A percentile compares a stretch with the other conserved stretches of the same genome.
Evolutionary conservation across 768 basidiomycete genomes (phyloP).

Genomic region (Pisolithus sp.): DNA sequence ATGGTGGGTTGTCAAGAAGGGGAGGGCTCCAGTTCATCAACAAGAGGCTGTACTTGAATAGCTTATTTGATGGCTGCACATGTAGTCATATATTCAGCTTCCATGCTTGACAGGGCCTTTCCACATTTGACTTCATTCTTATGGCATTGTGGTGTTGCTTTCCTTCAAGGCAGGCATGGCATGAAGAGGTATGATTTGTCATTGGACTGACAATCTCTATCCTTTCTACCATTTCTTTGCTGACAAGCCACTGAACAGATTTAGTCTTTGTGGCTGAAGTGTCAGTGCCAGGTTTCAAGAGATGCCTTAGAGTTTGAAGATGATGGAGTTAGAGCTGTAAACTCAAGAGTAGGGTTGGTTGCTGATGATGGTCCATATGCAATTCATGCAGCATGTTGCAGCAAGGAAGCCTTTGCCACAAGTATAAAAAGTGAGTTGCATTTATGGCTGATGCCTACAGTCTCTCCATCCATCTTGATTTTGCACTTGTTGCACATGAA

Average conservation of each 20-base stretch:
- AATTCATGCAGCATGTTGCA: not conserved
- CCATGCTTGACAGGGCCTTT: too few relatives aligned
- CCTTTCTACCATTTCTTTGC: conserved; percentile 3
- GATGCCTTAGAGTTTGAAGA: not conserved
- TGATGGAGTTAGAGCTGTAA: not conserved
- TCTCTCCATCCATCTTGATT: not conserved
- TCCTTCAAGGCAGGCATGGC: conserved; percentile 16
- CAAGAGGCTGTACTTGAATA: too few relatives aligned
- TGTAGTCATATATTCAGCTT: too few relatives aligned
- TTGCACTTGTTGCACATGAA: not conserved
- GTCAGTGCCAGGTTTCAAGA: not conserved
- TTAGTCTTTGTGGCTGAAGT: not conserved
- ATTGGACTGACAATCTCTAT: not conserved
- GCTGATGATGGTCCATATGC: not conserved
- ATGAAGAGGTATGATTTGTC: not conserved
- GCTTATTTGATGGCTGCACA: too few relatives aligned
- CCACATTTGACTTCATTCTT: conserved; percentile 2
- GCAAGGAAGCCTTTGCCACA: not conserved
- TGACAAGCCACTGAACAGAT: not conserved
- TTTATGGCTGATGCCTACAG: not conserved
- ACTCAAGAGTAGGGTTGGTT: not conserved
- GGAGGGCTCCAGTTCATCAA: too few relatives aligned
- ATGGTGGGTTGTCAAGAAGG: too few relatives aligned
- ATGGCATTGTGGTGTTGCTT: conserved; percentile 16
- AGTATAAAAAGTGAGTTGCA: conserved; percentile 1